These are phyloP conservation scores for Friedmanniomyces endolithicus DNA, from an alignment of 495 filamentous ascomycete species.

Conservation along the genomic window DNA sequence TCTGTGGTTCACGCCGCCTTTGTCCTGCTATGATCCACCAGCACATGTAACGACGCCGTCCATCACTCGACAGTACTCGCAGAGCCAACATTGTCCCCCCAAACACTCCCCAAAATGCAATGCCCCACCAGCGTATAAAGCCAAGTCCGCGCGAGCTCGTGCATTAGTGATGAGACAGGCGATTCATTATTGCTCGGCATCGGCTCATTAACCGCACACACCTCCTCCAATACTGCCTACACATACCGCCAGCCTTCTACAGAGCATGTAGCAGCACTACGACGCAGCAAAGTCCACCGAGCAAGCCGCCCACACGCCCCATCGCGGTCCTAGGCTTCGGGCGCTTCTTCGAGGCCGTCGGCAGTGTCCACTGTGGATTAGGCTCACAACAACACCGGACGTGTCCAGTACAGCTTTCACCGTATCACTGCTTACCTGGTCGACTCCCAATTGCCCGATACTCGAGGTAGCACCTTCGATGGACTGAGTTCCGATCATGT, in stretches of 20 bases:
- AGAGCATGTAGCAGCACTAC: not conserved
- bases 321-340: not conserved
- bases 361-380: constrained; percentile 3
- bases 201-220: not conserved
- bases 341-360: not conserved
- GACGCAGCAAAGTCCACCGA: not conserved
- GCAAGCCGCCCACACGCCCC: not conserved
- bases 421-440: not conserved
- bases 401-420: not conserved
- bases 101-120: not conserved
- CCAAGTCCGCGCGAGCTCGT: not conserved
- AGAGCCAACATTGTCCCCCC: not conserved
- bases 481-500: constrained; percentile 10
- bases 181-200: not conserved
- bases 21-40: no score
- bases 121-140: not conserved
- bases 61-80: constrained; percentile 1
- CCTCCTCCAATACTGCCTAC: not conserved
- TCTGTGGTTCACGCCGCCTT: no score
- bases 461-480: not conserved
- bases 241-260: not conserved
- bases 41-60: not conserved
- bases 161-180: not conserved
- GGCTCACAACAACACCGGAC: constrained; percentile 1
- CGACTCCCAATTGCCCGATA: not conserved